Percentiles rank a stretch among this genome's conserved stretches.
These are phyloP conservation scores for Auricularia sp. DNA, from an alignment of 768 basidiomycete genomes.

Conservation along the genomic window DNA sequence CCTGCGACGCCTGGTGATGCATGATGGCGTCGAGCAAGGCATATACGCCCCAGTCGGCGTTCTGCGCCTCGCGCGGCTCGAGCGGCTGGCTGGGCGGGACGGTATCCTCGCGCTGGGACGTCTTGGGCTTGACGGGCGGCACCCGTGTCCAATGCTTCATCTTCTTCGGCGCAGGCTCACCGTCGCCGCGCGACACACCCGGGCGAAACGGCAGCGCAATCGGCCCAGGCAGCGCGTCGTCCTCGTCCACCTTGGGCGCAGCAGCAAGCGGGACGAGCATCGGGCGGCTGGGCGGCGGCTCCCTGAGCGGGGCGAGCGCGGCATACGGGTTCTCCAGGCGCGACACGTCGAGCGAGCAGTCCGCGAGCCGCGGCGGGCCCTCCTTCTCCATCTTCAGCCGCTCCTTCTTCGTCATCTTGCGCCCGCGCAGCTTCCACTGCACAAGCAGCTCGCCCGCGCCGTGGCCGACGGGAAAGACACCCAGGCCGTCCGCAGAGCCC, in stretches of 20 bases:
- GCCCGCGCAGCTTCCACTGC: constrained; percentile 68
- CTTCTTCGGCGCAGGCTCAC: not conserved
- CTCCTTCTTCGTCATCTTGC: constrained; percentile 74
- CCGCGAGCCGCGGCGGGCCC: constrained; percentile 57
- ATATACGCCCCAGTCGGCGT: not conserved
- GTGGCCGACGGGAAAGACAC: constrained; percentile 57
- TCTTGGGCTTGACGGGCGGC: not conserved
- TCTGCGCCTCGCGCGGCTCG: not conserved
- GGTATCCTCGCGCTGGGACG: not conserved
- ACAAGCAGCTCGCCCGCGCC: constrained; percentile 68
- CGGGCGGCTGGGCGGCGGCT: constrained; percentile 5
- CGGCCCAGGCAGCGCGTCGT: not conserved
- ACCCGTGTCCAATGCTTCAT: not conserved
- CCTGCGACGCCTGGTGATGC: not conserved
- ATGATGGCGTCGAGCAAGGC: not conserved
- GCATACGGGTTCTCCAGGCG: constrained; percentile 7
- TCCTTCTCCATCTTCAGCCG: constrained; percentile 65
- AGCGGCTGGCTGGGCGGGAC: not conserved
- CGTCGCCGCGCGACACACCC: not conserved
- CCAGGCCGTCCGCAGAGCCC: constrained; percentile 67
- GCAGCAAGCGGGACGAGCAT: constrained; percentile 1
- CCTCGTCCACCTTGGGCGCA: not conserved
- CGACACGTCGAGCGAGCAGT: constrained; percentile 58
- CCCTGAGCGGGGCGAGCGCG: constrained; percentile 3
- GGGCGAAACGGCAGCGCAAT: not conserved